A percentile compares a stretch with the other conserved stretches of the same genome.
Conservation (phyloP, 805 yeast species). For the Yamadazyma akitaensis region DNA sequence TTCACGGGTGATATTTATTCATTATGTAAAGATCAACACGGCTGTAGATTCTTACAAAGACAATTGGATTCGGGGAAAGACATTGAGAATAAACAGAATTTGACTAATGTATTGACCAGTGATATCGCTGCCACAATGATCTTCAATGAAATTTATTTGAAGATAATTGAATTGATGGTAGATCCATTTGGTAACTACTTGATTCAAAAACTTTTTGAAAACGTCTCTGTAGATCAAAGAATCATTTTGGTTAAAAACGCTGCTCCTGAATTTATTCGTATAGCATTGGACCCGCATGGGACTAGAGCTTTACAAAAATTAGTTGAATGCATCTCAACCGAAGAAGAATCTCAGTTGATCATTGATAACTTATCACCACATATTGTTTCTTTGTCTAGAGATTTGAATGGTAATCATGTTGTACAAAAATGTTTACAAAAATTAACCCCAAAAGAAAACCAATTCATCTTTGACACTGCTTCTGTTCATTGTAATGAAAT, state of each 20-base stretch:
- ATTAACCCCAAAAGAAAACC: conserved; percentile 63
- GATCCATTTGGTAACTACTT: conserved; percentile 98
- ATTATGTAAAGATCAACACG: conserved; percentile 93
- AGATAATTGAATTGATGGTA: conserved; percentile 83
- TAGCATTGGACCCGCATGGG: conserved; percentile 93
- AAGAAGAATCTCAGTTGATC: conserved; percentile 66
- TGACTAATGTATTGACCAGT: conserved; percentile 13
- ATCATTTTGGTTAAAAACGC: conserved; percentile 66
- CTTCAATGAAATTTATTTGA: conserved; percentile 73
- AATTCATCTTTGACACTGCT: conserved; percentile 88
- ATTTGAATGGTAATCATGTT: conserved; percentile 94
- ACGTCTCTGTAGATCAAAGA: conserved; percentile 67
- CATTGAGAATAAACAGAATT: conserved; percentile 13
- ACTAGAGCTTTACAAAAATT: conserved; percentile 92
- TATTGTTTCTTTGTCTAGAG: conserved; percentile 78
- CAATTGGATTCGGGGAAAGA: conserved; percentile 67
- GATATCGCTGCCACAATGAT: conserved; percentile 67
- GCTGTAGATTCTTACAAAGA: conserved; percentile 87
- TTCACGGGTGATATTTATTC: conserved; percentile 71
- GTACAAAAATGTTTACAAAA: conserved; percentile 87
- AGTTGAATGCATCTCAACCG: conserved; percentile 74
- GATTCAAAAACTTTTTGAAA: conserved; percentile 85
- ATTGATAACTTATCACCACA: conserved; percentile 60
- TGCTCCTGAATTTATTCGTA: conserved; percentile 66
- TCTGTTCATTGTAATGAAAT: conserved; percentile 68